A percentile compares a stretch with the other conserved stretches of the same genome.
Evolutionary conservation across 208 protist genomes (phyloP).

Genomic region (Tritrichomonas musculus): DNA sequence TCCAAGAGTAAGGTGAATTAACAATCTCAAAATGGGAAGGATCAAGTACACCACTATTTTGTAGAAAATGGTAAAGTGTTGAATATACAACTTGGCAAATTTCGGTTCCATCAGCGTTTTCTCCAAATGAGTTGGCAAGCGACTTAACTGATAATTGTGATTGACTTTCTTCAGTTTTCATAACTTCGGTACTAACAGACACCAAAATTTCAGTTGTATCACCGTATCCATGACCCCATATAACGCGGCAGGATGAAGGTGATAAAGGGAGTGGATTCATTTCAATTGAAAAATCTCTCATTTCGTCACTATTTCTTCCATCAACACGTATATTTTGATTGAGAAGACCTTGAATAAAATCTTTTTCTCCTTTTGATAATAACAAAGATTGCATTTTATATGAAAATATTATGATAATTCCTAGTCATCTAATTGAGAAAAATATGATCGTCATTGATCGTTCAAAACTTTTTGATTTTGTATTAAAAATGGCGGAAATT

Average conservation of each 20-base stretch:
- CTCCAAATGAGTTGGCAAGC: not conserved
- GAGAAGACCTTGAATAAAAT: not conserved
- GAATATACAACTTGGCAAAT: slow-evolving; percentile 21
- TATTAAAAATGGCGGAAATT: no score
- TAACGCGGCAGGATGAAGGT: not conserved
- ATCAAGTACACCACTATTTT: slow-evolving; percentile 2
- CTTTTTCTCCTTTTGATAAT: not conserved
- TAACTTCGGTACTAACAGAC: not conserved
- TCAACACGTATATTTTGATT: not conserved
- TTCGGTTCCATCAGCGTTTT: not conserved
- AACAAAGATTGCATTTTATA: not conserved
- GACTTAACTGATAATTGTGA: slow-evolving; percentile 15
- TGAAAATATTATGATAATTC: no score
- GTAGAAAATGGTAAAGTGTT: not conserved
- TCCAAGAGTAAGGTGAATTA: slow-evolving; percentile 26
- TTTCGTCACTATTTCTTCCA: not conserved
- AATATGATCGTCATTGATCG: no score
- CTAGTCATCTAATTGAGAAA: no score
- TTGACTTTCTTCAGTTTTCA: not conserved
- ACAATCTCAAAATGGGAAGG: not conserved
- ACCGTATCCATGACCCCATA: not conserved
- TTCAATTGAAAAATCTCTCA: not conserved
- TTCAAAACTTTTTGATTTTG: no score
- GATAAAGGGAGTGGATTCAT: slow-evolving; percentile 26
- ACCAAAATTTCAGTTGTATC: slow-evolving; percentile 16